A percentile compares a stretch with the other conserved stretches of the same genome.
These are phyloP conservation scores for Populus hybrid DNA, from an alignment of 441 rosid species.

Conservation along the genomic window DNA sequence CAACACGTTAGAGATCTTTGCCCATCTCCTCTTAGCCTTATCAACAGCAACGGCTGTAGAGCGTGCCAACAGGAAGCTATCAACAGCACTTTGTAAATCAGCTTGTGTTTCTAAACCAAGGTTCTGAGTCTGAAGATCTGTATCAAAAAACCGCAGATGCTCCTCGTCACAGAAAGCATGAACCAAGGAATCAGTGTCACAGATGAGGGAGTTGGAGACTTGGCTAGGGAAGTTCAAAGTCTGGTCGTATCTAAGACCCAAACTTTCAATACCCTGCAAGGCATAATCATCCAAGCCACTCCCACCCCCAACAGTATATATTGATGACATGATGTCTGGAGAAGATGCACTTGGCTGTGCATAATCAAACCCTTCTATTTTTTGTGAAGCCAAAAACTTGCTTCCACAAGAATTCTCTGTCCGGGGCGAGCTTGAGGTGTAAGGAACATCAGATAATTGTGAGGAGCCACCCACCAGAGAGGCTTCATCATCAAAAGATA, in stretches of 20 bases:
- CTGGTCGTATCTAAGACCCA: constrained; percentile 56
- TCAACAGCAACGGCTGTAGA: constrained; percentile 28
- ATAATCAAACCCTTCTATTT: constrained; percentile 53
- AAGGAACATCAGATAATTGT: constrained; percentile 29
- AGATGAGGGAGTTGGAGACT: constrained; percentile 41
- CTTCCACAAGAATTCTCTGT: constrained; percentile 36
- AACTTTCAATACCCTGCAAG: constrained; percentile 47
- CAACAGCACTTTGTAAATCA: constrained; percentile 58
- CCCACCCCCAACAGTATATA: constrained; percentile 44
- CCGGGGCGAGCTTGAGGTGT: constrained; percentile 35
- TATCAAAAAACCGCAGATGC: constrained; percentile 51
- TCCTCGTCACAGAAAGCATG: constrained; percentile 69
- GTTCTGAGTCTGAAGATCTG: constrained; percentile 43
- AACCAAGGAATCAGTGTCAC: constrained; percentile 57
- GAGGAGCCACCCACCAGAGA: constrained; percentile 44
- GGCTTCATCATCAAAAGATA: constrained; percentile 58
- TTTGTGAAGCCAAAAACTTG: constrained; percentile 41
- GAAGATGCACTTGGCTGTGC: constrained; percentile 49
- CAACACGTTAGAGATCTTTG: constrained; percentile 69
- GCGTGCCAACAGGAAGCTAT: constrained; percentile 44
- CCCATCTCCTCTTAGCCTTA: constrained; percentile 84
- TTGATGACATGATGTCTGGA: constrained; percentile 59
- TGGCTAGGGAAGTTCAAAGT: constrained; percentile 47
- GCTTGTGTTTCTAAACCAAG: constrained; percentile 49
- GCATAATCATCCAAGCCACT: constrained; percentile 57